These are phyloP conservation scores for Priceomyces castillae DNA, from an alignment of 805 yeast genomes.

Conservation along the genomic window DNA sequence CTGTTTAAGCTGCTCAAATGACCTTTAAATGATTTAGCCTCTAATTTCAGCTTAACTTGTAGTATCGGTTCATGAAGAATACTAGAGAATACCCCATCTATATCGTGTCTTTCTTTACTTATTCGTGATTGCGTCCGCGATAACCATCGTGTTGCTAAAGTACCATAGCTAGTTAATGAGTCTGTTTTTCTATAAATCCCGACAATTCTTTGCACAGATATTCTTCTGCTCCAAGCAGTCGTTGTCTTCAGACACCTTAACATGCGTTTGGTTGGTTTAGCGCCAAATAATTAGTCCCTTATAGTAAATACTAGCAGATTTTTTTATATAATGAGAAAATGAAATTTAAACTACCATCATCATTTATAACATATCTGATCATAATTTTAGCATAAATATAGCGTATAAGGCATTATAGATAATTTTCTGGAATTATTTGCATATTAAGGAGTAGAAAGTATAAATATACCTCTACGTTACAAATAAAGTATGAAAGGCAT, in stretches of 20 bases:
- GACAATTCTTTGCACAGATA: background rate
- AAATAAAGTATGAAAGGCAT: too few species aligned
- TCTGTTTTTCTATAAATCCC: background rate
- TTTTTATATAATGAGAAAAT: background rate
- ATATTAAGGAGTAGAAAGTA: too few species aligned
- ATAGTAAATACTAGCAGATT: background rate
- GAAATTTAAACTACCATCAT: background rate
- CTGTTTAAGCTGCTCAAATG: conserved; percentile 8
- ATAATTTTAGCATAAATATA: background rate
- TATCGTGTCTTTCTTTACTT: background rate
- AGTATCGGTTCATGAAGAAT: conserved; percentile 6
- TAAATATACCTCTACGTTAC: too few species aligned
- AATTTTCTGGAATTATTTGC: background rate
- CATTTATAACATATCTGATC: background rate
- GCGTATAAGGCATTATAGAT: background rate
- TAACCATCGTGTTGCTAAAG: background rate
- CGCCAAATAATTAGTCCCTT: background rate
- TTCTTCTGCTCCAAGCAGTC: background rate
- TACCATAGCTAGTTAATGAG: background rate
- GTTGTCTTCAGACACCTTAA: background rate
- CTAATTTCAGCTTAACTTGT: background rate
- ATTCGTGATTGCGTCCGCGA: background rate
- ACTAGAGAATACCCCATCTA: background rate
- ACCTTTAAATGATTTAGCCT: background rate
- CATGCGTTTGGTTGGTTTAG: background rate